Percentiles rank a stretch among this genome's conserved stretches.
Conservation (phyloP, 1,139 yeast genomes). For the Candida albicans region DNA sequence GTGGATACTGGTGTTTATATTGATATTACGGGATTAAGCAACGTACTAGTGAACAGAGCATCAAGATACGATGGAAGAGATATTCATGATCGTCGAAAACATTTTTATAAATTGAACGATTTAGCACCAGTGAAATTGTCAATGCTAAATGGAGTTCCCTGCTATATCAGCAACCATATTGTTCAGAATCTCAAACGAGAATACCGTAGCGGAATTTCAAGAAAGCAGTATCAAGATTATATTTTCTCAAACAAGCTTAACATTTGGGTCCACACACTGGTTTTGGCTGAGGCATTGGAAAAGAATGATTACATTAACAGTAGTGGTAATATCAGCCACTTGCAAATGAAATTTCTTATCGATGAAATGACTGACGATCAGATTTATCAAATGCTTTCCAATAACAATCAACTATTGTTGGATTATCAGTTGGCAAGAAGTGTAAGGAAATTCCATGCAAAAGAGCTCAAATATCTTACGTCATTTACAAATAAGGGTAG, state of each 20-base stretch:
- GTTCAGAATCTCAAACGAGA: constrained; percentile 25
- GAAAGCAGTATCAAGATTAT: constrained; percentile 26
- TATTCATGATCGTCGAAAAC: constrained; percentile 31
- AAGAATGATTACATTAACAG: constrained; percentile 21
- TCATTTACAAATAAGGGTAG: constrained; percentile 6
- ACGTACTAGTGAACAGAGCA: constrained; percentile 23
- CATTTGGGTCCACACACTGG: constrained; percentile 28
- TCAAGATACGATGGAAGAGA: constrained; percentile 12
- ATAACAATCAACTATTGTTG: constrained; percentile 17
- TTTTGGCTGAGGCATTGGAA: constrained; percentile 20
- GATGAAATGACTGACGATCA: constrained; percentile 20
- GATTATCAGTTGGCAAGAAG: constrained; percentile 20
- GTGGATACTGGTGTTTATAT: constrained; percentile 54
- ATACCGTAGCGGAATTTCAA: constrained; percentile 23
- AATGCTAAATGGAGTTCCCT: constrained; percentile 30
- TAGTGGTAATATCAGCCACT: constrained; percentile 4
- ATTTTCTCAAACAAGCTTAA: constrained; percentile 28
- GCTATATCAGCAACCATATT: constrained; percentile 26
- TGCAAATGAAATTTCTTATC: constrained; percentile 4
- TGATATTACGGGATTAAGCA: constrained; percentile 55
- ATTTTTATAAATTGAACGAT: constrained; percentile 23
- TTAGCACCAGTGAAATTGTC: constrained; percentile 26
- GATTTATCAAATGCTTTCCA: constrained; percentile 15
- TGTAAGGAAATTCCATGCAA: constrained; percentile 18
- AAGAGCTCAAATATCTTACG: constrained; percentile 19